A percentile compares a stretch with the other conserved stretches of the same genome.
Conservation (phyloP, 108 stramenopile species). For the Schizochytrium sp. region DNA sequence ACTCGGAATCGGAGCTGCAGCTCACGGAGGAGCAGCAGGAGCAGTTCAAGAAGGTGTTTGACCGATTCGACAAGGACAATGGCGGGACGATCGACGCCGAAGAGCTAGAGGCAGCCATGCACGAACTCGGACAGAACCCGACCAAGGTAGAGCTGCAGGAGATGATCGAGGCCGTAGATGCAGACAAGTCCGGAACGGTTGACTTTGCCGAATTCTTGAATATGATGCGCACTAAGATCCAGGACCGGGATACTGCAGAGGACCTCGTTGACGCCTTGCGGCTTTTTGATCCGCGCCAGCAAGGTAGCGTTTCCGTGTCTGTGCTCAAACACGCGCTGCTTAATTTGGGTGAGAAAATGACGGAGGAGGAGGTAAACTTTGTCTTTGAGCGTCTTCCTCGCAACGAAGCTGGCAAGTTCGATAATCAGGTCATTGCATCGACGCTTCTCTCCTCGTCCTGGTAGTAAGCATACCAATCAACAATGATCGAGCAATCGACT, state of each 20-base stretch:
- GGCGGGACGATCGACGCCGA: conserved; percentile 4
- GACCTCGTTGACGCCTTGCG: not conserved
- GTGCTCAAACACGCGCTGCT: not conserved
- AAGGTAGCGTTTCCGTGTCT: not conserved
- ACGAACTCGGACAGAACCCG: not conserved
- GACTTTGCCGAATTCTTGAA: conserved; percentile 4
- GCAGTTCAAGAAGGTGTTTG: conserved; percentile 9
- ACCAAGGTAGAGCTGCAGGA: not conserved
- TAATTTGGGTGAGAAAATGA: conserved; percentile 6
- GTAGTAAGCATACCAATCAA: too few species aligned
- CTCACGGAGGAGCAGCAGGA: not conserved
- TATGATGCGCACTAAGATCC: not conserved
- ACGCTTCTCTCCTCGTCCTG: not conserved
- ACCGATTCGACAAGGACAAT: not conserved
- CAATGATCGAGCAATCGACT: too few species aligned
- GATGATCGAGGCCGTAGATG: not conserved
- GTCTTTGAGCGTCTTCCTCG: not conserved
- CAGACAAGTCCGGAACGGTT: not conserved
- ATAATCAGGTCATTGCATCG: not conserved
- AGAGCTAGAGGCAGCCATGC: not conserved
- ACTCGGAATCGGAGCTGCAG: not conserved
- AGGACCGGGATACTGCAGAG: not conserved
- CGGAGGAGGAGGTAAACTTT: not conserved
- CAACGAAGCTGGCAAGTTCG: not conserved
- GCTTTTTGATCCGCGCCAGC: not conserved